These are phyloP conservation scores for Allomyces arbusculus DNA, from an alignment of 192 early-diverging fungal genomes.

Conservation along the genomic window DNA sequence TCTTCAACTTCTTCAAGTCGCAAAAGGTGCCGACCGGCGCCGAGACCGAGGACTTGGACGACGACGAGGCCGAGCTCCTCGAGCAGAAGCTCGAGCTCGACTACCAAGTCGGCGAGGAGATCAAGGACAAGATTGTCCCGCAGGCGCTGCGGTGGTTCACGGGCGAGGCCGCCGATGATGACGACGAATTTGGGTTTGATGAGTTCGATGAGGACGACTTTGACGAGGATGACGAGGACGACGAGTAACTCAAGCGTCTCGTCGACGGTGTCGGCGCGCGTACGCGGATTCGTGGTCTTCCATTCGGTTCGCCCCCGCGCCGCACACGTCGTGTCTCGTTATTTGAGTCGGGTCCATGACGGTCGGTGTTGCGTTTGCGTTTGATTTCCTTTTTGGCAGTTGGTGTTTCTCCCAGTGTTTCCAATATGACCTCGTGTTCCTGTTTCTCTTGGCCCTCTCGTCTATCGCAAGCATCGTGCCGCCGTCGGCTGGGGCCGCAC, in stretches of 20 bases:
- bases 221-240: constrained; percentile 34
- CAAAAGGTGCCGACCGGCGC: constrained; percentile 40
- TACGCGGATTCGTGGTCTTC: too few relatives aligned
- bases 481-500: neutral
- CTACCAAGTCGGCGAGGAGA: constrained; percentile 91
- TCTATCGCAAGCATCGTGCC: too few relatives aligned
- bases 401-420: too few relatives aligned
- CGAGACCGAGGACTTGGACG: constrained; percentile 46
- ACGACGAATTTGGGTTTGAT: constrained; percentile 37
- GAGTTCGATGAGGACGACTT: constrained; percentile 22
- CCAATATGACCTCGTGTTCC: neutral
- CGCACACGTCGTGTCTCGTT: neutral
- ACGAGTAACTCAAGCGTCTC: constrained; percentile 29
- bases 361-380: too few relatives aligned
- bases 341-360: too few relatives aligned
- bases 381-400: too few relatives aligned
- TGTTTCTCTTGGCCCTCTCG: neutral
- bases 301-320: too few relatives aligned
- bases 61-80: constrained; percentile 53
- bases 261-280: constrained; percentile 12
- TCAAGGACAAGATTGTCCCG: constrained; percentile 96
- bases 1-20: constrained; percentile 92
- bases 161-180: constrained; percentile 80
- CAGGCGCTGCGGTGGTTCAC: constrained; percentile 97
- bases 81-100: constrained; percentile 77